phyloP scores from a whole-genome alignment of 495 filamentous ascomycete genomes.

The Podospora pseudopauciseta region DNA sequence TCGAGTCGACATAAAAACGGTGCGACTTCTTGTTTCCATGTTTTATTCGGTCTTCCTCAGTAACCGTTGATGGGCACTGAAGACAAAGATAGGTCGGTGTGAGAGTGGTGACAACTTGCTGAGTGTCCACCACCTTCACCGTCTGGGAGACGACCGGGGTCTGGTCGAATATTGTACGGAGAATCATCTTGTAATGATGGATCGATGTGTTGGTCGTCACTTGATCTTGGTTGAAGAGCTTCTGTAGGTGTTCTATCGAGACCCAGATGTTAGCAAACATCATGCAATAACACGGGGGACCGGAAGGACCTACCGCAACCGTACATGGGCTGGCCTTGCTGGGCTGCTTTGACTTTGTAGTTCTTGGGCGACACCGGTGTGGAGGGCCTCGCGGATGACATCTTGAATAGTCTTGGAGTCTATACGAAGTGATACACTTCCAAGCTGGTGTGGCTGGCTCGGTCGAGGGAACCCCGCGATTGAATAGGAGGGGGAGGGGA shows the following conservation, averaged over 20 bases:
- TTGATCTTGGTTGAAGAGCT: constrained; percentile 48
- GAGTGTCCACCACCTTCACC: constrained; percentile 40
- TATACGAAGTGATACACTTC: background rate
- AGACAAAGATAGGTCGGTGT: constrained; percentile 66
- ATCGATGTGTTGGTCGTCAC: constrained; percentile 49
- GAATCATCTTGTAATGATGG: constrained; percentile 51
- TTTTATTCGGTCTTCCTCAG: constrained; percentile 51
- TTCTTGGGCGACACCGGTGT: constrained; percentile 54
- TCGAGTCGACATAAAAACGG: constrained; percentile 75
- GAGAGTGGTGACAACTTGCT: constrained; percentile 44
- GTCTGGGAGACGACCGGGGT: constrained; percentile 49
- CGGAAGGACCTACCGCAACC: constrained; percentile 49
- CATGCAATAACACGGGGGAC: background rate
- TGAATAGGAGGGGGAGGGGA: background rate
- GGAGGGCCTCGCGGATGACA: constrained; percentile 41
- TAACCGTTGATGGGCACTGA: constrained; percentile 59
- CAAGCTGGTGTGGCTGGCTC: background rate
- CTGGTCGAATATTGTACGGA: constrained; percentile 50
- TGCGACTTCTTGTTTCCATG: constrained; percentile 59
- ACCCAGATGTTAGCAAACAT: constrained; percentile 19
- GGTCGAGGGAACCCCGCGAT: background rate
- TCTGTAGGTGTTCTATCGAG: constrained; percentile 49
- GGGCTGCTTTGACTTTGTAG: constrained; percentile 48
- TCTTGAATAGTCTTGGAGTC: constrained; percentile 14
- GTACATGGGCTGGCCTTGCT: constrained; percentile 50